Evolutionary conservation across 352 stramenopile genomes (phyloP), one percentile per base, ranked within the genome.

Genomic region (Phytopythium delawarense): DNA sequence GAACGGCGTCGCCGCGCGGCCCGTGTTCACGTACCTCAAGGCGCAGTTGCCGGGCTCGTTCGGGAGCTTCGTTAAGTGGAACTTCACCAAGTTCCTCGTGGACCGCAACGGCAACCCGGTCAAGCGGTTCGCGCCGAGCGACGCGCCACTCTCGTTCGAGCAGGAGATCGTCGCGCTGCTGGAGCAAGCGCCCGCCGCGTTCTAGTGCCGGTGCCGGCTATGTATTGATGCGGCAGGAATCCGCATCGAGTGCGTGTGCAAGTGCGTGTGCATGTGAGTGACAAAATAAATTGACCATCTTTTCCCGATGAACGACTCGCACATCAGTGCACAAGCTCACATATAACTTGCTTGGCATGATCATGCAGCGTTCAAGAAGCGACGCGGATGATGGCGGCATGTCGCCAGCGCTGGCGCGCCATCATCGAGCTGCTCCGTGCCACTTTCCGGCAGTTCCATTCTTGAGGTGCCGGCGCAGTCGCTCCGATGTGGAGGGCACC

Each of bases 81-180:
- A 96, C 75, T 96, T 94, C 63, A 90, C 81, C 28, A 96, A 95
- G 70, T 98, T 98, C 64, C 65, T 98, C 16, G 76, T 98, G 7
- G 91, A 97, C 72, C 79, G 84, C 64, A 82, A 95, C 44, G 91
- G 91, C n/a, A 74, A 79, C 61, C 86, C 91, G 40, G 72, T 73
- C 60, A 91, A 94, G 65, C 75, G 91, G 8, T 97, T 75, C 58
- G 76, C 72, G 0, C 82, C 88, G 1, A 89, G 78, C 61, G 85
- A 82, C 23, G 63, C 66, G 61, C 87, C 87, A 20, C 52, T 88
- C 12, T 85, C 84, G 48, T 87, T 97, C 64, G 84, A 89, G 42
- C 67, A 73, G 37, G 81, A 91, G 57, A 94, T 97, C 67, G 76
- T 91, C 59, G 69, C 77, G 51, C 70, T 96, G 34, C 63, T 97